phyloP scores from a whole-genome alignment of 176 grass and related monocot genomes.

The Bolboschoenus planiculmis region DNA sequence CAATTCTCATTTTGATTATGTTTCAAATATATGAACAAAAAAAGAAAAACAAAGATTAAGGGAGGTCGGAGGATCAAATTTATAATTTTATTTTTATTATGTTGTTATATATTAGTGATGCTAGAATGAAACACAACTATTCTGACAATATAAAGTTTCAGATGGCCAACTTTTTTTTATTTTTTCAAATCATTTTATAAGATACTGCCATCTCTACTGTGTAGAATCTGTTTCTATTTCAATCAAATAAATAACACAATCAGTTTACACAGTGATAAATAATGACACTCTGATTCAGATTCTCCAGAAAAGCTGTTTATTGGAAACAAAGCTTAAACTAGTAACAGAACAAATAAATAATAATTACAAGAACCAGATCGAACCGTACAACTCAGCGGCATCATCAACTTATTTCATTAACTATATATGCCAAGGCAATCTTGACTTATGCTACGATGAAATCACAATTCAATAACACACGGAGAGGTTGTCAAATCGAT shows the following conservation, averaged over 20 bases:
- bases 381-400: not conserved
- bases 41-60: no score
- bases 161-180: no score
- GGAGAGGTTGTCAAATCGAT: constrained; percentile 81
- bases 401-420: not conserved
- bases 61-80: no score
- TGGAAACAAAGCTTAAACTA: not conserved
- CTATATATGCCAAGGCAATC: not conserved
- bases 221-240: no score
- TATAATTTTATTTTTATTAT: no score
- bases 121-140: no score
- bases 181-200: no score
- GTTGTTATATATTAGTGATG: no score
- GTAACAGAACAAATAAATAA: not conserved
- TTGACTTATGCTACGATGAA: not conserved
- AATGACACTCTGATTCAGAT: not conserved
- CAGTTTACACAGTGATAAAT: not conserved
- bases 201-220: no score
- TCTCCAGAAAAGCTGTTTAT: not conserved
- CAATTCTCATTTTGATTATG: no score
- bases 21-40: no score
- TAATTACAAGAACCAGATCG: not conserved
- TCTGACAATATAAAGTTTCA: no score
- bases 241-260: not conserved
- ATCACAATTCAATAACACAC: constrained; percentile 49